phyloP scores from a whole-genome alignment of 352 stramenopile species.

The Globisporangium abappressorium region DNA sequence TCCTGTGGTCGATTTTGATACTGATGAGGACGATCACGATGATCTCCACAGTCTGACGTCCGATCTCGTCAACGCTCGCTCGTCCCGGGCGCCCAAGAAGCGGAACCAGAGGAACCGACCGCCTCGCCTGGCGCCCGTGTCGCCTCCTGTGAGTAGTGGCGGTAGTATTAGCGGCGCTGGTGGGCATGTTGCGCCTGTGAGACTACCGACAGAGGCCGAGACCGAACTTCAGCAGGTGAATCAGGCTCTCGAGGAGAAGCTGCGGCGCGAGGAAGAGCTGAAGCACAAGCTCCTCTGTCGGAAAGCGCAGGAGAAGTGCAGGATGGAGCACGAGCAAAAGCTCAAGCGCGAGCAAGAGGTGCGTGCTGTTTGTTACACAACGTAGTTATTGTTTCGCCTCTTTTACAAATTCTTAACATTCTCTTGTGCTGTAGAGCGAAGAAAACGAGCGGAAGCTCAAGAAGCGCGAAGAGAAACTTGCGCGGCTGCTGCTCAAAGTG shows the following conservation, averaged over 20 bases:
- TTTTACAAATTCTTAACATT: not conserved
- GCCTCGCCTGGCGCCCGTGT: constrained; percentile 35
- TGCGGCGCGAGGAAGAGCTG: constrained; percentile 41
- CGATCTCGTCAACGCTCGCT: constrained; percentile 16
- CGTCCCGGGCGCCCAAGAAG: constrained; percentile 37
- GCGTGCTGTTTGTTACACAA: not conserved
- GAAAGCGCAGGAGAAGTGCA: constrained; percentile 34
- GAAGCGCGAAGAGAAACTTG: constrained; percentile 68
- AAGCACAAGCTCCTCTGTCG: constrained; percentile 41
- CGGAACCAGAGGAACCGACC: constrained; percentile 45
- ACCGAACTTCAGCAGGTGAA: constrained; percentile 3
- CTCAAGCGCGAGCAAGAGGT: constrained; percentile 37
- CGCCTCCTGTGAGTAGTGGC: constrained; percentile 3
- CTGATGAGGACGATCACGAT: constrained; percentile 1
- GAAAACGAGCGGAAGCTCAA: constrained; percentile 54
- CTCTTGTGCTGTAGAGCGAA: constrained; percentile 39
- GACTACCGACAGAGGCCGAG: constrained; percentile 3
- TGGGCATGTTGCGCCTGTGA: not conserved
- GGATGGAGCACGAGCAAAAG: constrained; percentile 33
- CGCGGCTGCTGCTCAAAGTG: constrained; percentile 54
- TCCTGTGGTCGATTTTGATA: not conserved
- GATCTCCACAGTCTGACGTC: constrained; percentile 8
- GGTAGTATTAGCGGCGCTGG: not conserved
- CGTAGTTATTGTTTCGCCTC: not conserved
- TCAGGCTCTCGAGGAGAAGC: constrained; percentile 25